phyloP scores from a whole-genome alignment of 2,329 filamentous ascomycete species.

The Monilinia aucupariae region DNA sequence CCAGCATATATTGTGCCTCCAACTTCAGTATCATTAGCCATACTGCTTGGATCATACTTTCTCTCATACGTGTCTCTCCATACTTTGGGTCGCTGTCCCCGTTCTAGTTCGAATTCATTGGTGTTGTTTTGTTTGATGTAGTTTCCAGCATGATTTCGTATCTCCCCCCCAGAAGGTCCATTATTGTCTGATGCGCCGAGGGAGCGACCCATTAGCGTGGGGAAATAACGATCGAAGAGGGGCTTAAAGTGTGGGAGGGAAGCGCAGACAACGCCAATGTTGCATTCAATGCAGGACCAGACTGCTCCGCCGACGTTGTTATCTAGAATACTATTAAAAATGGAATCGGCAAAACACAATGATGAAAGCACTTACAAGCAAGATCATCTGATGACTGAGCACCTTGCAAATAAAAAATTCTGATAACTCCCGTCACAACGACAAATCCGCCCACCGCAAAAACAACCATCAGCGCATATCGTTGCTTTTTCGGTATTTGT shows the following conservation, averaged over 20 bases:
- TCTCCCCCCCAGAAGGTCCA: background rate
- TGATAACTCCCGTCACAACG: background rate
- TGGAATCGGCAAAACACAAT: background rate
- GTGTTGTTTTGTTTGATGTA: slow-evolving; percentile 3
- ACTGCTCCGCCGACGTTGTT: slow-evolving; percentile 7
- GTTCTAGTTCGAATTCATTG: slow-evolving; percentile 6
- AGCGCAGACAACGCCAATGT: slow-evolving; percentile 11
- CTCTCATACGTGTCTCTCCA: slow-evolving; percentile 9
- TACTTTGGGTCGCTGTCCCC: background rate
- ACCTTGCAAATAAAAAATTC: slow-evolving; percentile 12
- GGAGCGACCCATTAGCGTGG: slow-evolving; percentile 1
- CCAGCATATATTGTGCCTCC: background rate
- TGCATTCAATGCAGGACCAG: slow-evolving; percentile 14
- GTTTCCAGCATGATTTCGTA: background rate
- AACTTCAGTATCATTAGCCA: slow-evolving; percentile 1
- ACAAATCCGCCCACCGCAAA: slow-evolving; percentile 14
- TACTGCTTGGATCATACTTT: background rate
- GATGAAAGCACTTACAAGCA: slow-evolving; percentile 10
- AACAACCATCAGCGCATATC: slow-evolving; percentile 6
- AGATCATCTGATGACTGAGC: slow-evolving; percentile 8
- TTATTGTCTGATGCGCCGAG: background rate
- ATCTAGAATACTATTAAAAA: background rate
- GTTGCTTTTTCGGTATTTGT: slow-evolving; percentile 10
- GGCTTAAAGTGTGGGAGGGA: slow-evolving; percentile 15
- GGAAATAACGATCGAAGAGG: slow-evolving; percentile 10